Conservation (phyloP, 257 asterid species). For the Lycium barbarum region DNA sequence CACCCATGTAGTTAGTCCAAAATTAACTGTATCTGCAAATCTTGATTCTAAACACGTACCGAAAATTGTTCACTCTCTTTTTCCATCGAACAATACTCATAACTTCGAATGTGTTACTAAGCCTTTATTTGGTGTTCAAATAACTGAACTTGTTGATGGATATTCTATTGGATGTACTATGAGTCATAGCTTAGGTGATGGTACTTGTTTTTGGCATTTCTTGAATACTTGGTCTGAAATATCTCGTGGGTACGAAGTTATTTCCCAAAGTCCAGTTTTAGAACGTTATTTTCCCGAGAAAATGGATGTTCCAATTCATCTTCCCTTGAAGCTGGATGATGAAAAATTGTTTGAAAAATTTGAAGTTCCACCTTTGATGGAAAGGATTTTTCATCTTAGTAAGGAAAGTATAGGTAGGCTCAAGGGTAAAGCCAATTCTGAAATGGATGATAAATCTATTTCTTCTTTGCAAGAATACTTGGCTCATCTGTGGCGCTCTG, state of each 20-base stretch:
- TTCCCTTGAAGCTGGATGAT: slow-evolving; percentile 36
- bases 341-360: neutral
- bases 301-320: neutral
- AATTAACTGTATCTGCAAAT: slow-evolving; percentile 31
- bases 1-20: slow-evolving; percentile 30
- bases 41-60: slow-evolving; percentile 36
- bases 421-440: slow-evolving; percentile 47
- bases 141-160: slow-evolving; percentile 49
- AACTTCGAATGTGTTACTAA: slow-evolving; percentile 39
- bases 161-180: slow-evolving; percentile 46
- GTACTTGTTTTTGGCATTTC: slow-evolving; percentile 54
- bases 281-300: slow-evolving; percentile 39
- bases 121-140: slow-evolving; percentile 51
- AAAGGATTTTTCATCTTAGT: slow-evolving; percentile 45
- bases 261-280: slow-evolving; percentile 39
- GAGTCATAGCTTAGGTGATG: slow-evolving; percentile 48
- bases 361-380: slow-evolving; percentile 3
- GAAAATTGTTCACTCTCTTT: slow-evolving; percentile 33
- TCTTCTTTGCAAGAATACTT: slow-evolving; percentile 57
- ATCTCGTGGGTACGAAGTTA: slow-evolving; percentile 33
- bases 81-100: slow-evolving; percentile 33
- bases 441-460: slow-evolving; percentile 33
- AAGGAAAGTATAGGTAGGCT: slow-evolving; percentile 37
- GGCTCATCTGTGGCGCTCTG: slow-evolving; percentile 56
- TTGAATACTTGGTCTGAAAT: slow-evolving; percentile 59